Base-by-base conservation (phyloP, 352 stramenopile species). In the Pythium pyrilobum region DNA sequence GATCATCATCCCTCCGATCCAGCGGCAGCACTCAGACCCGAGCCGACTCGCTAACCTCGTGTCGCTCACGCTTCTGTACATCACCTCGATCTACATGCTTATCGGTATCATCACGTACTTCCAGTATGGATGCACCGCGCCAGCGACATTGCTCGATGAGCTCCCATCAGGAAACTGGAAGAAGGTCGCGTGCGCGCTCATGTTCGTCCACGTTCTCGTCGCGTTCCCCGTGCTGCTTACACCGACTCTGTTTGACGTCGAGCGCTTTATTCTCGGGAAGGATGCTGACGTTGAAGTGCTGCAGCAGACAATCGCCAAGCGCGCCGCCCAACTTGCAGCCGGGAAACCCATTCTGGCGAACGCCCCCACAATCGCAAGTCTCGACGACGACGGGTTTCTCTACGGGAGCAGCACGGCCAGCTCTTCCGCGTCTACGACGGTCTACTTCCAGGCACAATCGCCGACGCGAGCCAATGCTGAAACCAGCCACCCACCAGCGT, bases 1-100 rank as follows among this genome's bases (percentile, higher is more conserved):
- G 4, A 81, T 87, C 51, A 73, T 87, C 34, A 81, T 86, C 25
- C 72, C 76, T 18, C 72, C 79, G 7, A 83, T 86, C 13, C 74
- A 86, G 56, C 68, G 76, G 0, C 76, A 87, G 46, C 72, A 82
- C 49, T 64, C 63, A 2, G 66, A 85, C 21, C 73, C 76, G 15
- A 62, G 56, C 13, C 64, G 69, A 10, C 56, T 87, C 21, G 71
- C 66, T 10, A 85, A 85, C 29, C 53, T 87, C 10, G 70, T 87
- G 29, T 85, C 74, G 9, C 64, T 84, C 28, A 87, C 79, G 12
- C 47, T 90, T 25, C 63, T 90, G 23, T 77, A 81, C 53, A 84
- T 87, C 60, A 90, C 72, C 21, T 85, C 67, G 5, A 67, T 89
- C 28, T 87, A 87, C 62, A 67, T 87, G 68, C 54, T 87, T 27